These are phyloP conservation scores for Capsicum rhomboideum DNA, from an alignment of 257 asterid species.

Conservation along the genomic window DNA sequence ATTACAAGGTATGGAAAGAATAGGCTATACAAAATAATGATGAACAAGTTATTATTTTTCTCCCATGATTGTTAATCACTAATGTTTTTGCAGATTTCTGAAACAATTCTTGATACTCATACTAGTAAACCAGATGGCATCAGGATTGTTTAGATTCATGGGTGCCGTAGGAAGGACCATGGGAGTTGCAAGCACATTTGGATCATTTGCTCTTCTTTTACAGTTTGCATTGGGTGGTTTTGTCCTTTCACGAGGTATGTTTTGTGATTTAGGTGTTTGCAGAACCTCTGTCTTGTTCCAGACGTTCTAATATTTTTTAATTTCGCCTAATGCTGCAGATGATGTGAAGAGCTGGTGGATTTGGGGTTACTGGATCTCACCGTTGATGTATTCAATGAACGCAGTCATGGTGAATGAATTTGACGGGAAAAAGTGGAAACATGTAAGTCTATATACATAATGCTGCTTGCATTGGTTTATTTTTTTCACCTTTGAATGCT, in stretches of 20 bases:
- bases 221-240: conserved; percentile 57
- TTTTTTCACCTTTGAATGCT: neutral
- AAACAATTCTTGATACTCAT: conserved; percentile 50
- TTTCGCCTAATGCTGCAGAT: conserved; percentile 6
- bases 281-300: neutral
- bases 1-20: conserved; percentile 31
- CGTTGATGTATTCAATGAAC: conserved; percentile 62
- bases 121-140: conserved; percentile 36
- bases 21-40: neutral
- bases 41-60: neutral
- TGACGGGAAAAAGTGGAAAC: conserved; percentile 48
- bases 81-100: conserved; percentile 33
- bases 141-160: conserved; percentile 45
- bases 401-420: conserved; percentile 60
- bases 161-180: conserved; percentile 52
- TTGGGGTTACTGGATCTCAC: conserved; percentile 74
- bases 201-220: conserved; percentile 40
- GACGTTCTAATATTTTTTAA: neutral
- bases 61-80: neutral
- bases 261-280: neutral
- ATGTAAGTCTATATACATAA: conserved; percentile 13
- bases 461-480: neutral
- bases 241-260: conserved; percentile 56
- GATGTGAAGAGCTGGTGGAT: conserved; percentile 64
- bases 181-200: conserved; percentile 68